These are phyloP conservation scores for Cydonia oblonga DNA, from an alignment of 331 rosid species.

Conservation along the genomic window DNA sequence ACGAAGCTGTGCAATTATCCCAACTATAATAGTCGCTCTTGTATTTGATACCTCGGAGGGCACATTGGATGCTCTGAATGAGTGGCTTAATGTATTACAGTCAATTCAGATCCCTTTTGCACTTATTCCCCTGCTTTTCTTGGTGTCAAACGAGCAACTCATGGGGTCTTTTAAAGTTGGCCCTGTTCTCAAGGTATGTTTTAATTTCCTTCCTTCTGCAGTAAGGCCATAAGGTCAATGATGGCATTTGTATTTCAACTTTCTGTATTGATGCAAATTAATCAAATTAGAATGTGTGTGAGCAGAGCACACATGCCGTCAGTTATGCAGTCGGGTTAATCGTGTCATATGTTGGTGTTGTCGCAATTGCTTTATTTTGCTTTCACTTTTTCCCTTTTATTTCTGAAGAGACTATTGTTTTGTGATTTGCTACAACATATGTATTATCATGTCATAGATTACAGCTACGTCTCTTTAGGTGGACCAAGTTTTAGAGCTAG, in stretches of 20 bases:
- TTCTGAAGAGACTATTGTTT: background rate
- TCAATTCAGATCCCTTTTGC: constrained; percentile 97
- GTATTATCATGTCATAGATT: background rate
- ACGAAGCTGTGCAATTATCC: constrained; percentile 77
- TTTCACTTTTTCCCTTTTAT: background rate
- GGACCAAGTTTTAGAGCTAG: background rate
- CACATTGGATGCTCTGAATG: constrained; percentile 62
- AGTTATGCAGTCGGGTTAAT: background rate
- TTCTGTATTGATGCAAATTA: no score
- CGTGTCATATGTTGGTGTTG: background rate
- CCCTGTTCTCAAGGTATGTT: constrained; percentile 58
- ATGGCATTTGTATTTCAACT: background rate
- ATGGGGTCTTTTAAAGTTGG: constrained; percentile 91
- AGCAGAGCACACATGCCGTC: background rate
- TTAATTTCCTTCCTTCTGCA: background rate
- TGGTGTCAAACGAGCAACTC: constrained; percentile 82
- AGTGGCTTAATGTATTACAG: constrained; percentile 98
- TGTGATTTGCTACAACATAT: background rate
- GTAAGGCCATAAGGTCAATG: background rate
- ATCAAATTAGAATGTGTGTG: background rate
- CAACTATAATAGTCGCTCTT: constrained; percentile 84
- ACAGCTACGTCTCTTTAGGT: no score
- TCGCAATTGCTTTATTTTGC: background rate
- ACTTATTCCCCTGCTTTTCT: constrained; percentile 81
- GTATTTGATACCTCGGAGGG: constrained; percentile 61